phyloP scores from a whole-genome alignment of 106 monocot species.

The Gastrodia elata region DNA sequence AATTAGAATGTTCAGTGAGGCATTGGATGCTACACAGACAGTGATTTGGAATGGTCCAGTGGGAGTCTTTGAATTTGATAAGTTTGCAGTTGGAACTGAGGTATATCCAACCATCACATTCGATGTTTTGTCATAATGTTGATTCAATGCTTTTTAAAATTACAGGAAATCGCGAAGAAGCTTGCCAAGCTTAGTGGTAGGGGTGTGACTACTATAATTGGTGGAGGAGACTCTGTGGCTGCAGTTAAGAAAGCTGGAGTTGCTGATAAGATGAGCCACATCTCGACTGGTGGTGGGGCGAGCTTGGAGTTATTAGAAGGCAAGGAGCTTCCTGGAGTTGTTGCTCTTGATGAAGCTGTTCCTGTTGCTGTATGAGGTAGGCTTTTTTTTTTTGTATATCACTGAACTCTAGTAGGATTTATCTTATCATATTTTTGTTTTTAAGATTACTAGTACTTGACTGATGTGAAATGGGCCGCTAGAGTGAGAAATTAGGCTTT shows the following conservation, averaged over 20 bases:
- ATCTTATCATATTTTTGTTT: neutral
- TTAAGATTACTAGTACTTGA: neutral
- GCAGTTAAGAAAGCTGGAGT: constrained; percentile 61
- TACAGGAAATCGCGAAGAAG: constrained; percentile 59
- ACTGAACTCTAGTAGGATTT: neutral
- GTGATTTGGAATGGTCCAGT: constrained; percentile 68
- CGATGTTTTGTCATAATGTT: neutral
- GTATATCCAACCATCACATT: constrained; percentile 16
- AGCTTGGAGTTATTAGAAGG: constrained; percentile 59
- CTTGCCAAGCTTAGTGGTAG: constrained; percentile 50
- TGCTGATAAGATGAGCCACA: constrained; percentile 62
- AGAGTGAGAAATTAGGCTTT: too few species aligned
- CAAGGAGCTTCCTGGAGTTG: constrained; percentile 51
- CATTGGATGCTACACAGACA: constrained; percentile 42
- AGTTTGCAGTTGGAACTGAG: constrained; percentile 59
- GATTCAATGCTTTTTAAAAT: neutral
- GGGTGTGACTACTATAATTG: constrained; percentile 61
- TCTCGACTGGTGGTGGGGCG: constrained; percentile 65
- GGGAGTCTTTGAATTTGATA: constrained; percentile 64
- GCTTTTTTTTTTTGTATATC: neutral
- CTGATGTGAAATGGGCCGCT: too few species aligned
- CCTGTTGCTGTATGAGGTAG: constrained; percentile 24
- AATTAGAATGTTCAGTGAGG: constrained; percentile 42
- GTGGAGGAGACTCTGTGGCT: constrained; percentile 62
- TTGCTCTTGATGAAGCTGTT: constrained; percentile 46